phyloP scores from a whole-genome alignment of 2,329 filamentous ascomycete species.

The Fusarium lateritium region DNA sequence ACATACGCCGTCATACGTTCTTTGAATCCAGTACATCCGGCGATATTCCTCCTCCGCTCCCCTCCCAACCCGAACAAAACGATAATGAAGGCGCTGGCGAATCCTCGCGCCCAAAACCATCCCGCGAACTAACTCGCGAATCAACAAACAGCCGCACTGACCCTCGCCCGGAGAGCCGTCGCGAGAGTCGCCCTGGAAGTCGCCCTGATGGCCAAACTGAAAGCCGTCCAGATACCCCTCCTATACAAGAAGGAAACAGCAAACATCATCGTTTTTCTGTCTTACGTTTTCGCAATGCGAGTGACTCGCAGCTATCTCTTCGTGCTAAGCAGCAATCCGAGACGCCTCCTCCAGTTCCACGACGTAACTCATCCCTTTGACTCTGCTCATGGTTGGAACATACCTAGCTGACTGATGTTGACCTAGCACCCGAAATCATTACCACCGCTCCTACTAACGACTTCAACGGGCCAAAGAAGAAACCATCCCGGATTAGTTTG shows the following conservation, averaged over 20 bases:
- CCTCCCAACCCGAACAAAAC: conserved; percentile 42
- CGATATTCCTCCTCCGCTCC: conserved; percentile 47
- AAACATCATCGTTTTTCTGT: conserved; percentile 77
- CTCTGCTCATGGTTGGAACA: conserved; percentile 8
- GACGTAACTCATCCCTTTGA: conserved; percentile 61
- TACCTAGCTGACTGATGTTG: conserved; percentile 39
- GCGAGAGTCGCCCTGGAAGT: conserved; percentile 30
- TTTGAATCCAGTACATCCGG: conserved; percentile 51
- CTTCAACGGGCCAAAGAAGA: conserved; percentile 67
- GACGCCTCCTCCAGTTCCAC: conserved; percentile 70
- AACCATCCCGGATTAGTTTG: conserved; percentile 68
- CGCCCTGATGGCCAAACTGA: conserved; percentile 21
- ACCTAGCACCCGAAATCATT: conserved; percentile 80
- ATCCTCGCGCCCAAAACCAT: conserved; percentile 42
- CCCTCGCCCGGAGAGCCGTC: conserved; percentile 13
- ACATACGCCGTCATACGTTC: conserved; percentile 69
- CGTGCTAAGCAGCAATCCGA: conserved; percentile 78
- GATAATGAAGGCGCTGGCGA: conserved; percentile 37
- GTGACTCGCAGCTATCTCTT: conserved; percentile 88
- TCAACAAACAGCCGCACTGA: conserved; percentile 28
- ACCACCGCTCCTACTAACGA: conserved; percentile 89
- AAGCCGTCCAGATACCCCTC: conserved; percentile 63
- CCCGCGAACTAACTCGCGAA: conserved; percentile 46
- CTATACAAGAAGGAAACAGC: conserved; percentile 67
- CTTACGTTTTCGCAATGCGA: conserved; percentile 91